phyloP scores from a whole-genome alignment of 2,329 filamentous ascomycete species.

The Lasiodiplodia citricola region DNA sequence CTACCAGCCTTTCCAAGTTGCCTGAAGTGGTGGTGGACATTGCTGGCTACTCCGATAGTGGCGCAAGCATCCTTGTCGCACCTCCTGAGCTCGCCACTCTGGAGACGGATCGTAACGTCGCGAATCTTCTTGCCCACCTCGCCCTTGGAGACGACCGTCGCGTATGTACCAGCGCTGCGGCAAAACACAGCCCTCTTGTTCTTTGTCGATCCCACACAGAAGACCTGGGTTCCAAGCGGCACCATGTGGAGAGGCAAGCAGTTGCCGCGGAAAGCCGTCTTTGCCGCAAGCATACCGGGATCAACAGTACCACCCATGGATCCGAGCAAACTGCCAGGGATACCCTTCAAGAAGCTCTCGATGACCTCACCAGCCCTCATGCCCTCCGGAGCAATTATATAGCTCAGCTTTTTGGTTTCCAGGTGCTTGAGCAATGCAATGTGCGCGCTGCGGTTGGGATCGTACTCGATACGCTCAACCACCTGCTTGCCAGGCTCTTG shows the following conservation, averaged over 20 bases:
- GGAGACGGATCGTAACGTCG: conserved; percentile 82
- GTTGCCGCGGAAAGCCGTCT: conserved; percentile 92
- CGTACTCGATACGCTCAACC: conserved; percentile 95
- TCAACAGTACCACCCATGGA: conserved; percentile 94
- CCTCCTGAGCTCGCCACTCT: conserved; percentile 89
- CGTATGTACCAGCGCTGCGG: conserved; percentile 91
- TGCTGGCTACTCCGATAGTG: conserved; percentile 93
- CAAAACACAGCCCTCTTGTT: conserved; percentile 86
- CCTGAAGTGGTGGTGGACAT: conserved; percentile 85
- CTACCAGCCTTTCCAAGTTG: conserved; percentile 95
- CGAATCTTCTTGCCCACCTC: conserved; percentile 68
- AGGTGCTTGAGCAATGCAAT: conserved; percentile 84
- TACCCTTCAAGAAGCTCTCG: conserved; percentile 88
- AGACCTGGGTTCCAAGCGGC: conserved; percentile 90
- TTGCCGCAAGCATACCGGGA: conserved; percentile 92
- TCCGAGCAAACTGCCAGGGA: conserved; percentile 82
- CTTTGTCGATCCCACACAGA: conserved; percentile 79
- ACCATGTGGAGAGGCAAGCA: conserved; percentile 96
- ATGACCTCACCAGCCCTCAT: conserved; percentile 90
- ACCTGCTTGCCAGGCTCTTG: conserved; percentile 78
- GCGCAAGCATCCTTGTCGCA: conserved; percentile 93
- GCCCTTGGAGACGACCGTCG: conserved; percentile 83
- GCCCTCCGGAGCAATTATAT: conserved; percentile 94
- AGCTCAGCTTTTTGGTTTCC: conserved; percentile 76
- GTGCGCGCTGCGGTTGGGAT: conserved; percentile 90